Evolutionary conservation across 2,329 filamentous ascomycete species (phyloP).

Genomic region (Xylariales sp.): DNA sequence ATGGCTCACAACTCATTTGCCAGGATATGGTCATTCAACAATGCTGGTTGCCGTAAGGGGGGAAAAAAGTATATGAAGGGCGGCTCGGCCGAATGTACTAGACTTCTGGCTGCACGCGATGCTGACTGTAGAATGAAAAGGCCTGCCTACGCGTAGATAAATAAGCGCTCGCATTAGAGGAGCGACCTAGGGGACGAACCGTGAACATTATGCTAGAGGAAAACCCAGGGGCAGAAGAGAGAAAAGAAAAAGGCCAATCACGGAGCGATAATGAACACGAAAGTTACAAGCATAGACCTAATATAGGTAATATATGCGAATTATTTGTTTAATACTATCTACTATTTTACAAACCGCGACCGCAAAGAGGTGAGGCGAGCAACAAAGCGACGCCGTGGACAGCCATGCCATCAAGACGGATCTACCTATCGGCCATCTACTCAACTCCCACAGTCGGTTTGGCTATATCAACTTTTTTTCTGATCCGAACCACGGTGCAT

Average conservation of each 20-base stretch:
- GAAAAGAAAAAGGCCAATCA: too few relatives aligned
- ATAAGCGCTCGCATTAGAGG: neutral
- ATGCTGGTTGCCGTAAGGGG: too few relatives aligned
- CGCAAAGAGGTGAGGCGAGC: neutral
- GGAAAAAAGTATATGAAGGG: too few relatives aligned
- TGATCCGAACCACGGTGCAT: slow-evolving; percentile 3
- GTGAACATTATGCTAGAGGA: too few relatives aligned
- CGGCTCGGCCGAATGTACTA: neutral
- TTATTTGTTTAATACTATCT: slow-evolving; percentile 38
- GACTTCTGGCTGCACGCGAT: neutral
- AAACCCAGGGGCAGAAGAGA: too few relatives aligned
- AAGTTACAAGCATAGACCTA: neutral
- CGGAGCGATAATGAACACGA: neutral
- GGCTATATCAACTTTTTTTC: slow-evolving; percentile 5
- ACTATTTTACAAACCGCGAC: slow-evolving; percentile 27
- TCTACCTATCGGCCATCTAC: neutral
- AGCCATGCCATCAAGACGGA: neutral
- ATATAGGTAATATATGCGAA: slow-evolving; percentile 9
- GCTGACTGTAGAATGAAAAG: neutral
- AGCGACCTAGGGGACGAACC: too few relatives aligned
- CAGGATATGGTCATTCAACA: too few relatives aligned
- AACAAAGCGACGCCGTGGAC: neutral
- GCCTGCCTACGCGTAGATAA: neutral
- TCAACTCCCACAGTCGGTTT: slow-evolving; percentile 4
- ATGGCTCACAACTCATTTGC: too few relatives aligned